Conservation (phyloP, 495 filamentous ascomycete species). For the Aspergillus campestris region DNA sequence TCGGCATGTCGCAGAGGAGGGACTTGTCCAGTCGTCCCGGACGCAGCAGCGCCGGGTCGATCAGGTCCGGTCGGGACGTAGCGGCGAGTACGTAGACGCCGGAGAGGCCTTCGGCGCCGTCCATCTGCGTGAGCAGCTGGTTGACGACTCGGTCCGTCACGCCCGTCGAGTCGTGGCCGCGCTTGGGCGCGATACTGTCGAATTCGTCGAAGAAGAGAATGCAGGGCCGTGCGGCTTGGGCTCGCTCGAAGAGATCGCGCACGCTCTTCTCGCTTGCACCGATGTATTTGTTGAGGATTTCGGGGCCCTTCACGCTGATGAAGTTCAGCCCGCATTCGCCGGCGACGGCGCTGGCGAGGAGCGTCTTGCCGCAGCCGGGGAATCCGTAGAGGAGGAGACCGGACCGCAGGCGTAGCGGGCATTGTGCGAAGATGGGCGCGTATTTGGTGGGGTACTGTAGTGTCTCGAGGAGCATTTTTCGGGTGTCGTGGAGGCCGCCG, state of each 20-base stretch:
- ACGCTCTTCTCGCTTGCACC: slow-evolving; percentile 93
- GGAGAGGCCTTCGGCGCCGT: slow-evolving; percentile 87
- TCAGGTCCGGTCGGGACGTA: slow-evolving; percentile 82
- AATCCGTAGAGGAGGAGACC: slow-evolving; percentile 90
- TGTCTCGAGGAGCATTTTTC: slow-evolving; percentile 82
- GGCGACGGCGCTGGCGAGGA: slow-evolving; percentile 86
- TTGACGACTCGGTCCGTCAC: slow-evolving; percentile 99
- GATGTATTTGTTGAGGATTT: slow-evolving; percentile 98
- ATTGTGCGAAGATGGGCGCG: slow-evolving; percentile 93
- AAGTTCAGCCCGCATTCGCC: slow-evolving; percentile 96
- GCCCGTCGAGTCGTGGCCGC: slow-evolving; percentile 92
- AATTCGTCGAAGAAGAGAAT: slow-evolving; percentile 98
- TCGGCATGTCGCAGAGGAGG: slow-evolving; percentile 80
- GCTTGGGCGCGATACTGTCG: slow-evolving; percentile 92
- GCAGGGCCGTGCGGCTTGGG: slow-evolving; percentile 80
- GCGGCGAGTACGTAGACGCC: slow-evolving; percentile 96
- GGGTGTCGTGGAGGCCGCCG: slow-evolving; percentile 77
- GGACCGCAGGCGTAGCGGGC: slow-evolving; percentile 84
- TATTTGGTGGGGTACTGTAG: slow-evolving; percentile 97
- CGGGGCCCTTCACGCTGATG: slow-evolving; percentile 94
- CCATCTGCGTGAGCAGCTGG: slow-evolving; percentile 97
- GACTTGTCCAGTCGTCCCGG: slow-evolving; percentile 89
- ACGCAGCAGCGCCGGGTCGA: slow-evolving; percentile 84
- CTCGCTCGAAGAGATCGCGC: slow-evolving; percentile 87
- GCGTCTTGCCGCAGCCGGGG: slow-evolving; percentile 92